Evolutionary conservation across 2,329 filamentous ascomycete genomes (phyloP).

Genomic region (Fusarium sp.): DNA sequence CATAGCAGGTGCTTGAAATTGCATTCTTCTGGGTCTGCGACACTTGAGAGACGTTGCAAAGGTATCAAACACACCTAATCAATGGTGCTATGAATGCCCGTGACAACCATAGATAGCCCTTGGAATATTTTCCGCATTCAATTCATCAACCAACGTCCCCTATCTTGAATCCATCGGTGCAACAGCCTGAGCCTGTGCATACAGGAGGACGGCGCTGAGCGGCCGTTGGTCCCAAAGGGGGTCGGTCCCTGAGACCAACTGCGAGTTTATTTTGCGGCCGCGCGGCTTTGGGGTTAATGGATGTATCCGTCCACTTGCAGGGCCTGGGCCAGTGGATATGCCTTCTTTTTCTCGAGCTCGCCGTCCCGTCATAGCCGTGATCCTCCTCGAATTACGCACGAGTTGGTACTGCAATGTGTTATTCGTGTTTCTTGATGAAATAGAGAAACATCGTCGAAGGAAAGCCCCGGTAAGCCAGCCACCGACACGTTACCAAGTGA

Average conservation of each 20-base stretch:
- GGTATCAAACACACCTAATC: background rate
- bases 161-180: constrained; percentile 23
- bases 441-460: constrained; percentile 16
- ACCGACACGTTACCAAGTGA: constrained; percentile 27
- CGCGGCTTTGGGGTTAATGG: constrained; percentile 38
- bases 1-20: constrained; percentile 32
- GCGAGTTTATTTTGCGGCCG: constrained; percentile 43
- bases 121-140: background rate
- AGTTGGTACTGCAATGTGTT: constrained; percentile 31
- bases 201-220: constrained; percentile 6
- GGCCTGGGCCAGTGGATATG: constrained; percentile 35
- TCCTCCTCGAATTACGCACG: constrained; percentile 20
- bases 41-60: constrained; percentile 1
- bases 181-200: constrained; percentile 17
- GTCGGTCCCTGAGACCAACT: constrained; percentile 37
- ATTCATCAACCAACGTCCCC: background rate
- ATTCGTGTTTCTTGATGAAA: constrained; percentile 17
- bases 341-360: constrained; percentile 36
- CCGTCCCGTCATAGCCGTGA: constrained; percentile 41
- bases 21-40: constrained; percentile 16
- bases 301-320: constrained; percentile 34
- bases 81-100: constrained; percentile 3
- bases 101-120: background rate
- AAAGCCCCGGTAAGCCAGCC: constrained; percentile 24
- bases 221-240: constrained; percentile 16